Base-by-base conservation (phyloP, 306 rosid genomes). In the Cucurbita ficifolia region DNA sequence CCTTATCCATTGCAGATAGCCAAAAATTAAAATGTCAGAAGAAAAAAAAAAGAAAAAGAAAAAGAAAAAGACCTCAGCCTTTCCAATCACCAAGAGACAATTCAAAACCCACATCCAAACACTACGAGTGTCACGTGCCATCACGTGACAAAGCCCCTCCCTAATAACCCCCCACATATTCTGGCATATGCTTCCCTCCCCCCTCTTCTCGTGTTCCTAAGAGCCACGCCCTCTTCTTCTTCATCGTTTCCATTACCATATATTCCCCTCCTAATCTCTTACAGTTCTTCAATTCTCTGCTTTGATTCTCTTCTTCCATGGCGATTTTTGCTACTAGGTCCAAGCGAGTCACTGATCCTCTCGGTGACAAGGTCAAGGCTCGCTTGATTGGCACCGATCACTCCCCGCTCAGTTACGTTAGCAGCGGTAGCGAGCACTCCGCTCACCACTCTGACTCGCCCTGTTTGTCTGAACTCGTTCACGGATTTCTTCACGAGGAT, bases 371-470 rank as follows among this genome's bases (percentile, higher is more conserved):
- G 76, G 91, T 83, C 18, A 88, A 64, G 76, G 96, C 89, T 5
- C 90, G 87, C 1, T 87, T 92, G 35, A 79, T 84, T 17, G 89
- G 88, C 45, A 73, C 74, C 11, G 75, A 82, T 50, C 22, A 61
- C 77, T 77, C 75, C 53, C 81, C 42, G 2, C 74, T 81, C 2
- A 82, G 88, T 19, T 82, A 74, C 36, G 74, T 16, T 7, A 88
- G 96, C 85, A 90, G 96, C 78, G 98, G 90, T 0, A 93, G 97
- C 76, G 90, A 93, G 5, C 90, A 93, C 78, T 92, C 96, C 12
- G 82, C 67, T 1, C 83, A 81, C 56, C 81, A 80, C 56, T 5
- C n/a, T 0, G 76, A 54, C 19, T 88, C 88, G 0, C 97, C 83
- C 1, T 86, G 82, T 16, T 87, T 93, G 35, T 87, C 92, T 29